phyloP scores from a whole-genome alignment of 208 protist species.

The Trypanosoma mega region DNA sequence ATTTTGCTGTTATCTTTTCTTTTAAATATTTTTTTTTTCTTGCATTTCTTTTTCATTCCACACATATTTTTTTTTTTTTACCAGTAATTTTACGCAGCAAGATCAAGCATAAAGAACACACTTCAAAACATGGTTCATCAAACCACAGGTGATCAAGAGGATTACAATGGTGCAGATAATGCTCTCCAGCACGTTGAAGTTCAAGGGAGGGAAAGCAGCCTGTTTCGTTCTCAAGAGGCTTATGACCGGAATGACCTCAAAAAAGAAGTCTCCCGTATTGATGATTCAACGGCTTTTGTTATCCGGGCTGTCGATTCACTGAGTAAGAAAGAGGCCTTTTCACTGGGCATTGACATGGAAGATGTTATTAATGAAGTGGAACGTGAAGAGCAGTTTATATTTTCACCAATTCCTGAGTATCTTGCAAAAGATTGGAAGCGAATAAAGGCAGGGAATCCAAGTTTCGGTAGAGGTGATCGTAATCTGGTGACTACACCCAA shows the following conservation, averaged over 20 bases:
- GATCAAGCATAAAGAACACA: no score
- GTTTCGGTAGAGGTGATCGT: background rate
- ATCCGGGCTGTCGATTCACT: conserved; percentile 51
- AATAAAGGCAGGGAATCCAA: conserved; percentile 1
- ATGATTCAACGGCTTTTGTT: conserved; percentile 42
- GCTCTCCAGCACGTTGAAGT: no score
- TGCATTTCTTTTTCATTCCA: no score
- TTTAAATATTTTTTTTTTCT: no score
- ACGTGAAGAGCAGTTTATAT: conserved; percentile 64
- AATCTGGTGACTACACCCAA: background rate
- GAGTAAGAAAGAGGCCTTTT: conserved; percentile 1
- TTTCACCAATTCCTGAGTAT: conserved; percentile 63
- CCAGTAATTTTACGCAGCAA: no score
- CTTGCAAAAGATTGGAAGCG: conserved; percentile 21
- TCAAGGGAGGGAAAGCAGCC: no score
- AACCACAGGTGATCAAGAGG: no score
- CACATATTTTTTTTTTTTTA: no score
- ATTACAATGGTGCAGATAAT: no score
- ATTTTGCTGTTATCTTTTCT: no score
- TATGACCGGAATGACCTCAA: conserved; percentile 31
- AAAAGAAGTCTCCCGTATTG: conserved; percentile 38
- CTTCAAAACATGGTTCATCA: no score
- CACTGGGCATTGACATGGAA: conserved; percentile 1
- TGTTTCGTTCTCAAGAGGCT: background rate
- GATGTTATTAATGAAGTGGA: conserved; percentile 36